Evolutionary conservation across 805 yeast species (phyloP), one percentile per base, ranked within the genome.

Genomic region (Saturnispora dispora): DNA sequence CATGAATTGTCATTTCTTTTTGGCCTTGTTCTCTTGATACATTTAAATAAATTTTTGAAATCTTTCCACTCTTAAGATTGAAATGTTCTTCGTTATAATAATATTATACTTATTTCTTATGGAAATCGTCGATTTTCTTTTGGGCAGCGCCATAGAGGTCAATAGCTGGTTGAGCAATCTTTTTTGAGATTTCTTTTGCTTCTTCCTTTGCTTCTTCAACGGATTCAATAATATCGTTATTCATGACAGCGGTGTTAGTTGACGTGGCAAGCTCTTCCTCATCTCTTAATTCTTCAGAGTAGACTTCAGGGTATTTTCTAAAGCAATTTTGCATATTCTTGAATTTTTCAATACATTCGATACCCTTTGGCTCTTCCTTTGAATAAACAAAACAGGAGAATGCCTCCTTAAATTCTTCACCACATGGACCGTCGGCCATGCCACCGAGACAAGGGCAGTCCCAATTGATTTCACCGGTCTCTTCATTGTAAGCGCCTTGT

Each of bases 361-460:
- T 80, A 46, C 99, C 99, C 74, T 91, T 91, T 65, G 98, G 97
- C 66, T 91, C 98, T 53, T 84, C 83, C 62, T 84, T 88, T 6
- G 97, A 89, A 73, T 85, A 89, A 42, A 93, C 91, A 64, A 93
- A 93, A 68, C 99, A 93, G 9, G 95, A 77, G 67, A 93, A 93
- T 0, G 99, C 98, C 49, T 79, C 88, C 71, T 87, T 88, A 75
- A 88, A 88, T 71, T 89, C 96, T 61, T 83, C 90, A 52, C 99
- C 99, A 72, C 99, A 93, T 51, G 99, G 98, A 0, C 99, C 99
- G 58, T 90, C 77, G 32, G 99, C 98, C 97, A 93, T 88, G 41
- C 99, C 99, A 33, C 98, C 99, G 47, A 93, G 74, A 69, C 98
- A 91, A n/a, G 99, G 98, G 69, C 99, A 93, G 65, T 93, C 98